Evolutionary conservation across 805 yeast species (phyloP), one percentile per base, ranked within the genome.

Genomic region (Hermanozyma aechmeae): DNA sequence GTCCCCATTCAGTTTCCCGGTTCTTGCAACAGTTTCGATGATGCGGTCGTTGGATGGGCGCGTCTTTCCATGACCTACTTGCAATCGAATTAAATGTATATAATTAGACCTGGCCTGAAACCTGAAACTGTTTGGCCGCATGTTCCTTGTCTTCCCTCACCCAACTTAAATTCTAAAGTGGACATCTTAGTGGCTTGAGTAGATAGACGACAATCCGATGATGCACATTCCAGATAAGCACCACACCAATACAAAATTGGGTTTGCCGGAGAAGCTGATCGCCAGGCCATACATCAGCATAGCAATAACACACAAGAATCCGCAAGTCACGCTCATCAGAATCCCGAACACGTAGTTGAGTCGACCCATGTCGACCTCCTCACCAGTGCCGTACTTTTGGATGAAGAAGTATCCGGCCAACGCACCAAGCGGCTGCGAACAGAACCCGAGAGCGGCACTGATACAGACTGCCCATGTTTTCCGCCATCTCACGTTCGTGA

Each of bases 391-490:
- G 27, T 35, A 22, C 26, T 50, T 56, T 7, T 34, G 28, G 30
- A 61, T 37, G 18, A 79, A 60, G 5, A 69, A 38, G 40, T 65
- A 67, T 0, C 93, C 96, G 2, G 79, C 35, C 0, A 79, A 42
- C 0, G 96, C 97, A 13, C 98, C 98, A 12, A 84, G 39, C 0
- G 96, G 96, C 48, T 87, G 96, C 2, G 95, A 76, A 2, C 75
- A 62, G 0, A 89, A 87, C 4, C 96, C 96, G 12, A 89, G 56
- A 0, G 77, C 31, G 1, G 82, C 74, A 11, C 87, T 70, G 6
- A 79, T 68, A 0, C 65, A 38, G 8, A 85, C 57, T 0, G 96
- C 94, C 39, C 71, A 66, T 16, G 57, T 30, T 39, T 62, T 62
- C 12, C 67, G 58, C 37, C 41, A 44, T 16, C 56, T 43, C 24